Percentiles rank a stretch among this genome's conserved stretches.
These are phyloP conservation scores for Zoysia pacifica DNA, from an alignment of 176 grass and related monocot genomes.

Conservation along the genomic window DNA sequence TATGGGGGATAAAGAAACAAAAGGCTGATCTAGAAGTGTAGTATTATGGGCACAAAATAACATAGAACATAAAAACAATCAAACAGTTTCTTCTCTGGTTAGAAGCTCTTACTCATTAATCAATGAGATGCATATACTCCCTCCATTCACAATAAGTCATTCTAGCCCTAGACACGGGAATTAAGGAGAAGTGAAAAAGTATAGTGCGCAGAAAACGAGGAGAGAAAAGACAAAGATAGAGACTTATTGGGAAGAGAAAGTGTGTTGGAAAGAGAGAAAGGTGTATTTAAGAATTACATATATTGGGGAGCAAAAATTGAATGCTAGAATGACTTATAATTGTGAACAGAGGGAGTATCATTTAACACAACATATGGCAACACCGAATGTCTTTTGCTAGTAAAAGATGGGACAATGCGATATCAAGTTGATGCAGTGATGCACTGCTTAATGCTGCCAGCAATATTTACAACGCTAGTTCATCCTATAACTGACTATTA, in stretches of 20 bases:
- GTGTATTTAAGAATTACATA: too few relatives aligned
- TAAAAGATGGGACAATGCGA: neutral
- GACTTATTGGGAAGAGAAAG: too few relatives aligned
- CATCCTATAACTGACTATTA: neutral
- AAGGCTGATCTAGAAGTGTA: conserved; percentile 14
- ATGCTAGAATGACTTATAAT: too few relatives aligned
- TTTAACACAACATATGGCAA: conserved; percentile 17
- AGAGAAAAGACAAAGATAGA: too few relatives aligned
- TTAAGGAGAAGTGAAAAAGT: too few relatives aligned
- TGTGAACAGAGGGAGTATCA: neutral
- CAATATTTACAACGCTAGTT: neutral
- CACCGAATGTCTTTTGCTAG: neutral
- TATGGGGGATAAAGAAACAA: neutral
- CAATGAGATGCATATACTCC: neutral
- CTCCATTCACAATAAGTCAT: too few relatives aligned
- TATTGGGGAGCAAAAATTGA: too few relatives aligned
- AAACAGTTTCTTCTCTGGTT: conserved; percentile 5
- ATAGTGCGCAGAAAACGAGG: too few relatives aligned
- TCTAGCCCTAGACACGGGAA: too few relatives aligned
- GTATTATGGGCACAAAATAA: neutral
- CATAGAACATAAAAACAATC: neutral
- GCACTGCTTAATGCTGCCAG: neutral
- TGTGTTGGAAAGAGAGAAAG: too few relatives aligned
- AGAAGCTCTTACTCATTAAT: neutral
- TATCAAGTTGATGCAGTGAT: neutral